Evolutionary conservation across 345 rosid species (phyloP).

Genomic region (Abelmoschus esculentus): DNA sequence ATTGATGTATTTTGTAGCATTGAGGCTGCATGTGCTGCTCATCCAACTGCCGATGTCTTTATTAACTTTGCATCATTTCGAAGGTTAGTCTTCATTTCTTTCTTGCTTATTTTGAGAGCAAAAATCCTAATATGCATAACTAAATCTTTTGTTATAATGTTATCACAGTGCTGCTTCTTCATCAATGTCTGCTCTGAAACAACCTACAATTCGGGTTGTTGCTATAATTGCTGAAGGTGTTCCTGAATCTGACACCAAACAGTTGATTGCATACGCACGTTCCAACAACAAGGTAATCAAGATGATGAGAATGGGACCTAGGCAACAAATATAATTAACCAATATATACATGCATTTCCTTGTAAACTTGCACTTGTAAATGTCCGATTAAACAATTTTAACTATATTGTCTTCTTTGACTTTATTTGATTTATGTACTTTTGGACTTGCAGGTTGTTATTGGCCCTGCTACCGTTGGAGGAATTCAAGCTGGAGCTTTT

Average conservation of each 20-base stretch:
- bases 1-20: constrained; percentile 44
- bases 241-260: constrained; percentile 92
- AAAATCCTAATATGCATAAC: constrained; percentile 8
- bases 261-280: constrained; percentile 83
- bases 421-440: constrained; percentile 10
- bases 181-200: constrained; percentile 91
- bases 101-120: neutral
- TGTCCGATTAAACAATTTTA: neutral
- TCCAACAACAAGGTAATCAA: constrained; percentile 76
- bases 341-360: neutral
- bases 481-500: constrained; percentile 96
- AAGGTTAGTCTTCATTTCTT: constrained; percentile 37
- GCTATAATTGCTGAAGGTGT: constrained; percentile 99
- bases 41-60: constrained; percentile 94
- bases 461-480: constrained; percentile 99
- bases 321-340: neutral
- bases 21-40: constrained; percentile 91
- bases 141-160: constrained; percentile 6
- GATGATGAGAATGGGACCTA: constrained; percentile 6
- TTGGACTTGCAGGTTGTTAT: constrained; percentile 69
- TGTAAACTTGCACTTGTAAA: neutral
- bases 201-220: constrained; percentile 87
- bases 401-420: neutral
- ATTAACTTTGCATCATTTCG: constrained; percentile 91
- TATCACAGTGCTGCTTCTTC: constrained; percentile 88